phyloP scores from a whole-genome alignment of 2,329 filamentous ascomycete genomes.

The Diaporthe sp. region DNA sequence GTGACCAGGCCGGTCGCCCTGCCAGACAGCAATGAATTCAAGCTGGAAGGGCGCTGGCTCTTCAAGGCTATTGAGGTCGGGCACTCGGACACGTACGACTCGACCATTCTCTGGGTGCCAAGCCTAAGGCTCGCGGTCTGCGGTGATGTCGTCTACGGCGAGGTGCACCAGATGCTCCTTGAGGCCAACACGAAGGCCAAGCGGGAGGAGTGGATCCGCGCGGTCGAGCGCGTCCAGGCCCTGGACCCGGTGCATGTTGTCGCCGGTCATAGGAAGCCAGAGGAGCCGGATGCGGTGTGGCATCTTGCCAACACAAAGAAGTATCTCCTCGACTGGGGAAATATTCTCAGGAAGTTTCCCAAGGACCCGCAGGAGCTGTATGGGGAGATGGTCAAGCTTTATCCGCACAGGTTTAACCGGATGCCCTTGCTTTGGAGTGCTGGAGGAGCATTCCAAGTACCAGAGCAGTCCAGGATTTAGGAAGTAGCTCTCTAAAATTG shows the following conservation, averaged over 20 bases:
- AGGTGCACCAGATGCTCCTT: slow-evolving; percentile 15
- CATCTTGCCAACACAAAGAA: slow-evolving; percentile 1
- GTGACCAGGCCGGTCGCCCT: slow-evolving; percentile 43
- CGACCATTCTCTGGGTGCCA: slow-evolving; percentile 4
- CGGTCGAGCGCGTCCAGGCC: slow-evolving; percentile 12
- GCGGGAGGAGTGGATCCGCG: slow-evolving; percentile 3
- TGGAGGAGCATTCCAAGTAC: not conserved
- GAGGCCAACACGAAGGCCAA: slow-evolving; percentile 12
- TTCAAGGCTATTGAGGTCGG: slow-evolving; percentile 30
- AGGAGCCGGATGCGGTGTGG: not conserved
- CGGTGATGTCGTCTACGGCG: slow-evolving; percentile 5
- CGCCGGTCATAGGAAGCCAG: not conserved
- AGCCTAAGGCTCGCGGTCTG: slow-evolving; percentile 9
- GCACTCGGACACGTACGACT: slow-evolving; percentile 19
- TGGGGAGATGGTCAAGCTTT: not conserved
- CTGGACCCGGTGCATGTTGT: slow-evolving; percentile 7
- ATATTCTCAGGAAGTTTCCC: not conserved
- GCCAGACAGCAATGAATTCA: slow-evolving; percentile 9
- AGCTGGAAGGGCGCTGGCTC: not conserved
- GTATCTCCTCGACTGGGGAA: not conserved
- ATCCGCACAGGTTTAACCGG: slow-evolving; percentile 9
- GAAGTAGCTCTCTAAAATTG: not conserved
- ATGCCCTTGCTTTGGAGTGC: not conserved
- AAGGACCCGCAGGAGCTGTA: slow-evolving; percentile 14
- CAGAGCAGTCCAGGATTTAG: slow-evolving; percentile 3